Base-by-base conservation (phyloP, 1,139 yeast species). In the Schwanniomyces etchellsii region DNA sequence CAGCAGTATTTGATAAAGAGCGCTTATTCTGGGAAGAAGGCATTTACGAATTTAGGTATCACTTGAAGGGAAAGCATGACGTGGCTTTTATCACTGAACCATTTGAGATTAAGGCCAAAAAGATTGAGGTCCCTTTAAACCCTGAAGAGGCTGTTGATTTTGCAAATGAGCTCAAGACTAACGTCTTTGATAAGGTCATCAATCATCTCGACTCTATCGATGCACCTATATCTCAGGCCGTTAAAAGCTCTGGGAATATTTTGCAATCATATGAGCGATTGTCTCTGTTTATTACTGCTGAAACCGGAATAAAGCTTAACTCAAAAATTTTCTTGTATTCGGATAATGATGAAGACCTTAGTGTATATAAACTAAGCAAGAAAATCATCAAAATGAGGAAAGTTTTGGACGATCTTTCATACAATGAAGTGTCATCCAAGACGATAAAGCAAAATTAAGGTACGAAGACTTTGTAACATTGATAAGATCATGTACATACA, bases 11-110 rank as follows among this genome's bases (percentile, higher is more conserved):
- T 45, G 55, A 60, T 7, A 67, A 68, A 6, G 66, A 69, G 6
- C 57, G 69, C 29, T 56, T 81, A 28, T 70, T 70, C 44, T 81
- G 83, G 77, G 81, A 79, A 43, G 75, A 71, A 33, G 95, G 95
- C 0, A 64, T 76, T 25, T 84, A 77, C 53, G 93, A 84, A 53
- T 70, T 84, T 45, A 68, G 95, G 52, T 82, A 81, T 46, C 94
- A 85, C 48, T 64, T 73, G 31, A 73, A 70, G 31, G 78, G 77
- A 16, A 74, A 78, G 37, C 95, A 85, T 50, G 81, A 77, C 38
- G 94, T 84, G 17, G 64, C 80, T 22, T 69, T 71, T 35, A 68
- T 78, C 28, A 77, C 91, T 0, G 70, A 67, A 36, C 88, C 91
- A n/a, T 81, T 84, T 55, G 83, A 79, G 50, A 64, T 84, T 27